Conservation (phyloP, 352 stramenopile species). For the Phytophthora crassamura region DNA sequence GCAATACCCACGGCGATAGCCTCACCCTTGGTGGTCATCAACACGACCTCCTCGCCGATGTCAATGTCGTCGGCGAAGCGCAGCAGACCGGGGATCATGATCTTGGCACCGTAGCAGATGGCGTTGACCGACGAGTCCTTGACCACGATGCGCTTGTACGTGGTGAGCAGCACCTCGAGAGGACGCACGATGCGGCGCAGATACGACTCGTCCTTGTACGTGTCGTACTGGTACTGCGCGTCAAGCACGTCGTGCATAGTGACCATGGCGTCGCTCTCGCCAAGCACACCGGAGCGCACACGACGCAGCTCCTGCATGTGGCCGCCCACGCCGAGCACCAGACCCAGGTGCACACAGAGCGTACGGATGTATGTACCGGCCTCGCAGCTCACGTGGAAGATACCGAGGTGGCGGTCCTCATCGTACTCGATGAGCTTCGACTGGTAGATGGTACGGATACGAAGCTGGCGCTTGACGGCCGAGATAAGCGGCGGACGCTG, state of each 20-base stretch:
- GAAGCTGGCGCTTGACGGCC: constrained; percentile 99
- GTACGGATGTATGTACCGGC: constrained; percentile 99
- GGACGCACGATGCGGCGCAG: constrained; percentile 98
- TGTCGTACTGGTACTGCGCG: constrained; percentile 99
- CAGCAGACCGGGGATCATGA: constrained; percentile 99
- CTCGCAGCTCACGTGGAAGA: constrained; percentile 98
- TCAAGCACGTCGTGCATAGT: constrained; percentile 99
- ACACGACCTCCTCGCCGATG: constrained; percentile 98
- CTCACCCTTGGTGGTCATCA: constrained; percentile 99
- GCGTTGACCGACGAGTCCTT: constrained; percentile 99
- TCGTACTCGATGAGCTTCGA: constrained; percentile 99
- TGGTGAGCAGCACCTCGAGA: constrained; percentile 98
- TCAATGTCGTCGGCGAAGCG: constrained; percentile 99
- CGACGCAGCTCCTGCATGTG: constrained; percentile 99
- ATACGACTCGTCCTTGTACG: constrained; percentile 99
- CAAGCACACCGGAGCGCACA: constrained; percentile 96
- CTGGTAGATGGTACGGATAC: constrained; percentile 99
- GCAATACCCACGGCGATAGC: constrained; percentile 99
- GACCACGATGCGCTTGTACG: constrained; percentile 99
- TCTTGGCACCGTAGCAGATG: constrained; percentile 99
- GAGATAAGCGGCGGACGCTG: constrained; percentile 99
- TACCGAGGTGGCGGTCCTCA: constrained; percentile 96
- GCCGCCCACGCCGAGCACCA: constrained; percentile 97
- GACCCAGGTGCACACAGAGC: constrained; percentile 99
- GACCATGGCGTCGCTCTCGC: constrained; percentile 97